phyloP scores from a whole-genome alignment of 179 eudicot species.

The Heliamphora pulchella region DNA sequence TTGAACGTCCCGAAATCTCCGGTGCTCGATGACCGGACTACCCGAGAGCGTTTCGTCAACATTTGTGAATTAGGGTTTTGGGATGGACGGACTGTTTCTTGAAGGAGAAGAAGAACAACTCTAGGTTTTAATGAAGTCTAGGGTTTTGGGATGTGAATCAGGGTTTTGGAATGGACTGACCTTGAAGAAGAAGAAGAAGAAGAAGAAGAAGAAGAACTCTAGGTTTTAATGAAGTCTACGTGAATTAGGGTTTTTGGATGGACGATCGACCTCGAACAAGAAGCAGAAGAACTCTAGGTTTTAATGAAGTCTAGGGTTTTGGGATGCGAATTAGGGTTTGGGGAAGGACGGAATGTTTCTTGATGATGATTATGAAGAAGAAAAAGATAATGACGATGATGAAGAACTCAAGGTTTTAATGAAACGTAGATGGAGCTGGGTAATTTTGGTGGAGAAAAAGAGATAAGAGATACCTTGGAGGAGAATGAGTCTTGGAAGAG shows the following conservation, averaged over 20 bases:
- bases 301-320: background rate
- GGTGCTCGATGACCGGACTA: conserved; percentile 1
- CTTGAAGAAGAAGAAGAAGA: background rate
- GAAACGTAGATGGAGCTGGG: too few relatives aligned
- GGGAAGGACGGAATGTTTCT: too few relatives aligned
- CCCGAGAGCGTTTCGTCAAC: background rate
- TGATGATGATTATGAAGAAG: too few relatives aligned
- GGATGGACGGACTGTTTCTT: background rate
- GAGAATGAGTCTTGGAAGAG: too few relatives aligned
- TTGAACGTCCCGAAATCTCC: background rate
- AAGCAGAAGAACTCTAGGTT: background rate
- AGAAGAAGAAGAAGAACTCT: background rate
- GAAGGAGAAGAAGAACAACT: background rate
- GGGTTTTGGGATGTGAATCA: background rate
- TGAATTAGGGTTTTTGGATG: background rate
- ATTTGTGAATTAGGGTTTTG: background rate
- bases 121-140: background rate
- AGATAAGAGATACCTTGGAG: background rate
- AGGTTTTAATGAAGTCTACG: too few relatives aligned
- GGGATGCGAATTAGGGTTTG: background rate
- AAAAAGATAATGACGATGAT: too few relatives aligned
- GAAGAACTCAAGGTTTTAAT: too few relatives aligned
- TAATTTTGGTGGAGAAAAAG: background rate
- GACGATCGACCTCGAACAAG: too few relatives aligned
- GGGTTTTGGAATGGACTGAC: background rate